Evolutionary conservation across 176 grass and related monocot genomes (phyloP), one percentile per base, ranked within the genome.

Genomic region (Hordeum marinum): DNA sequence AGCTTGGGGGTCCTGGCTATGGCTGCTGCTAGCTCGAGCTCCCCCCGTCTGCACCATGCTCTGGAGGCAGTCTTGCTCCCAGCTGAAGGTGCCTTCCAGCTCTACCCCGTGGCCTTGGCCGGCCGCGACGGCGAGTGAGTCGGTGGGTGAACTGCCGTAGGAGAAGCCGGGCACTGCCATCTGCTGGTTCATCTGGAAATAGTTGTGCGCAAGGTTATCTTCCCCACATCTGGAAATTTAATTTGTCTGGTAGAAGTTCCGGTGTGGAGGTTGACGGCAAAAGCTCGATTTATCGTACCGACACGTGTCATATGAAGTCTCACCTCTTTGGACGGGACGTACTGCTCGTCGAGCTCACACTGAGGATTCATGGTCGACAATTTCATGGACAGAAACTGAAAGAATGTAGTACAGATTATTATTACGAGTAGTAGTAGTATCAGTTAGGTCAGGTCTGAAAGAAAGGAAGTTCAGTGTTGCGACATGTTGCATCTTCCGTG

Each of bases 351-450:
- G 0, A 65, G 18, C 4, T 91, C 89, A 18, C 72, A 1, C 6
- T 79, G 72, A 1, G 89, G 87, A 37, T 85, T 89, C 73, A 94
- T 77, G 1, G 92, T 89, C 12, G 92, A 42, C 52, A 94, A 34
- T 75, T 94, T 91, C 92, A 94, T 94, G 50, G 92, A 94, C 43
- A 94, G 72, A 78, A 94, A 89, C 92, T 94, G 89, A 62, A 35
- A 21, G n/a, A 72, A 20, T 45, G 11, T 6, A 69, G 32, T 36
- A 1, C 24, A 26, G 0, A 9, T 32, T 66, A 50, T 50, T 34
- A 4, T 34, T 34, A 34, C 32, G 32, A 29, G 29, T n/a, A 9
- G 21, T 17, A 73, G 70, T 27, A 29, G 29, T n/a, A 9, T 39
- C 9, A 73, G 70, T 27, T 24, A 65, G 31, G 7, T 46, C 4